Percentiles rank a stretch among this genome's conserved stretches.
phyloP scores from a whole-genome alignment of 768 basidiomycete species.

The Termitomyces sp. region DNA sequence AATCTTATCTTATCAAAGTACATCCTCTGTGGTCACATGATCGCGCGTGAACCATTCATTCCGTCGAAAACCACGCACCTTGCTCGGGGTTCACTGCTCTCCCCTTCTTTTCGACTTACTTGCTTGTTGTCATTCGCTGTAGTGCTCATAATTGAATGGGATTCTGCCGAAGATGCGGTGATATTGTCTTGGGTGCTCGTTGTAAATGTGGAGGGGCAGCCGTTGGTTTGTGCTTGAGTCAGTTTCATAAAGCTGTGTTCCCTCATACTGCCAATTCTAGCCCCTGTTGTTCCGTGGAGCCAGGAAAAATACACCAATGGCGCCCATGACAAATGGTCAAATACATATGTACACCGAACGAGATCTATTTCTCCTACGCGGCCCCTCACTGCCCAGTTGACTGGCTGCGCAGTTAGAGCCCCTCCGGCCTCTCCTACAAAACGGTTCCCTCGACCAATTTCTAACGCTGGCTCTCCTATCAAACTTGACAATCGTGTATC shows the following conservation, averaged over 20 bases:
- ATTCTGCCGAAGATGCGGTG: slow-evolving; percentile 82
- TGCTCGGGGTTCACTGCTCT: neutral
- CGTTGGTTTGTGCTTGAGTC: slow-evolving; percentile 54
- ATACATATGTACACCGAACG: slow-evolving; percentile 64
- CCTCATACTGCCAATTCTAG: slow-evolving; percentile 28
- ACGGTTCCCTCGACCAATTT: slow-evolving; percentile 47
- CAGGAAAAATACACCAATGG: slow-evolving; percentile 34
- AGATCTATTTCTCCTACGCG: slow-evolving; percentile 36
- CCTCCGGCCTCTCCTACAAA: slow-evolving; percentile 27
- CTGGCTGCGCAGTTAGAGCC: slow-evolving; percentile 14
- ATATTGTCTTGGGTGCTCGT: slow-evolving; percentile 66
- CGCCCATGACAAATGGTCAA: slow-evolving; percentile 69
- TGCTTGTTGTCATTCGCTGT: slow-evolving; percentile 7
- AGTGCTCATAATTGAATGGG: slow-evolving; percentile 44
- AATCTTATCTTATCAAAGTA: no score
- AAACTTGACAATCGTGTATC: slow-evolving; percentile 44
- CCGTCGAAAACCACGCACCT: neutral
- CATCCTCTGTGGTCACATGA: slow-evolving; percentile 14
- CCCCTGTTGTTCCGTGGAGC: slow-evolving; percentile 67
- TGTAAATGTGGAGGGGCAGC: slow-evolving; percentile 79
- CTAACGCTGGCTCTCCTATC: slow-evolving; percentile 23
- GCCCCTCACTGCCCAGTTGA: slow-evolving; percentile 20
- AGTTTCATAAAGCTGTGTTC: neutral
- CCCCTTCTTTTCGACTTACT: neutral
- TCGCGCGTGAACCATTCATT: slow-evolving; percentile 4